Evolutionary conservation across 2,329 filamentous ascomycete species (phyloP).

Genomic region (Phoma sp.): DNA sequence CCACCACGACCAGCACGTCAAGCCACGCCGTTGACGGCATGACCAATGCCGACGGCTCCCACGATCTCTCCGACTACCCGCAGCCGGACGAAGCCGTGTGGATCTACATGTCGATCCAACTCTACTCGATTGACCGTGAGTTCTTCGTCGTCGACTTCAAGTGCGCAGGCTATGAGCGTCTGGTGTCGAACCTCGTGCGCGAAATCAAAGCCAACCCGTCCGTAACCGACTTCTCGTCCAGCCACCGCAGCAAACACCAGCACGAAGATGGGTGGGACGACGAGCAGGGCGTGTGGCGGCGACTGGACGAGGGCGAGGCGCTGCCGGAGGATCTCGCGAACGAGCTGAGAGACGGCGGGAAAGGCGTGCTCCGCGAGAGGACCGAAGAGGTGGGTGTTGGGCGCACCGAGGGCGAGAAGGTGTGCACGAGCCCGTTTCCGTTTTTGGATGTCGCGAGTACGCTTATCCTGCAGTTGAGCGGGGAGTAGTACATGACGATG

Average conservation of each 20-base stretch:
- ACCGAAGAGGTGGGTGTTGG: conserved; percentile 55
- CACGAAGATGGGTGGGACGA: conserved; percentile 45
- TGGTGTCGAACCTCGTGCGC: conserved; percentile 59
- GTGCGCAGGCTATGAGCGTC: conserved; percentile 94
- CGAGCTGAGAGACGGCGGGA: conserved; percentile 40
- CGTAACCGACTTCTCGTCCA: conserved; percentile 16
- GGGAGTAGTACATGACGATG: conserved; percentile 28
- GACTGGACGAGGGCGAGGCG: conserved; percentile 41
- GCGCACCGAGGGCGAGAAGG: conserved; percentile 78
- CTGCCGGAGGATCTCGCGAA: conserved; percentile 38
- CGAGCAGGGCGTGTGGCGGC: conserved; percentile 43
- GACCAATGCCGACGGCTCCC: conserved; percentile 20
- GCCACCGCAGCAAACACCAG: conserved; percentile 16
- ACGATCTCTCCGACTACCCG: conserved; percentile 38
- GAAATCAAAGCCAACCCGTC: conserved; percentile 45
- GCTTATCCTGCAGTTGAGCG: conserved; percentile 82
- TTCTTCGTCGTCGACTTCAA: conserved; percentile 99
- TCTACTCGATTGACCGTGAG: conserved; percentile 74
- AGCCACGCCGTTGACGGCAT: conserved; percentile 42
- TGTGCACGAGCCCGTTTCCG: conserved; percentile 92
- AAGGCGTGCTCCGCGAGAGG: conserved; percentile 46
- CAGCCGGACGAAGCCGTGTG: conserved; percentile 73
- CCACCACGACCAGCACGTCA: conserved; percentile 42
- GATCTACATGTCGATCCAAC: conserved; percentile 88
- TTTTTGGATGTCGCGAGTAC: conserved; percentile 93